Percentiles rank a stretch among this genome's conserved stretches.
Conservation (phyloP, 139 green algal species). For the Coccomyxa sp. region DNA sequence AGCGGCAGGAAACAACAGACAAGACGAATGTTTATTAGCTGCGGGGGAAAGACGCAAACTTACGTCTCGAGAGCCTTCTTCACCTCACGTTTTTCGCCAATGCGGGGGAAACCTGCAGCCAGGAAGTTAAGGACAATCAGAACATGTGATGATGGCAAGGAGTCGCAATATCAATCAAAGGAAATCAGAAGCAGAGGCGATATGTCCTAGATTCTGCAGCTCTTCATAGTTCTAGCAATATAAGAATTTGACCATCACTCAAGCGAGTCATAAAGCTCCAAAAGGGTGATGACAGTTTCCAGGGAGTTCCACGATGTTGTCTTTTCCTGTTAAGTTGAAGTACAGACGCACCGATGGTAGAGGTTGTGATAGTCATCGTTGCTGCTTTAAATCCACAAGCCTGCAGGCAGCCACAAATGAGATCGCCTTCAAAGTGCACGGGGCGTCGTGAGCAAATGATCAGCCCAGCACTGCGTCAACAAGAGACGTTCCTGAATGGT, state of each 20-base stretch:
- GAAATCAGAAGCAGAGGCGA: background rate
- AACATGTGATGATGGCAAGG: background rate
- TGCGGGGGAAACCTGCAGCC: slow-evolving; percentile 60
- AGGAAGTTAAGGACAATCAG: background rate
- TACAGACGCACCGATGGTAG: background rate
- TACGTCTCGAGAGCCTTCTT: slow-evolving; percentile 78
- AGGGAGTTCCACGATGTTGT: no score
- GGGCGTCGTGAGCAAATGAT: no score
- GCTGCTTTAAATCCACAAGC: background rate
- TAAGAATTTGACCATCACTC: background rate
- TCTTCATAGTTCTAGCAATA: background rate
- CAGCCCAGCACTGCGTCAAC: no score
- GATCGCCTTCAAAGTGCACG: no score
- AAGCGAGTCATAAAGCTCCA: background rate
- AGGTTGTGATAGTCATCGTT: background rate
- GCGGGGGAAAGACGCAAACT: background rate
- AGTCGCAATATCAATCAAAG: background rate
- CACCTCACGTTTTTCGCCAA: slow-evolving; percentile 75
- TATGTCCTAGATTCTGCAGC: background rate
- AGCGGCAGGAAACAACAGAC: no score
- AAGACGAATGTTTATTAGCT: background rate
- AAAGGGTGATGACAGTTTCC: background rate
- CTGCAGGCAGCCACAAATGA: no score
- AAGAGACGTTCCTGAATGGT: no score
- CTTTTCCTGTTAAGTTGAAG: no score